Conservation (phyloP, 768 basidiomycete species). For the Leccinum boreale region DNA sequence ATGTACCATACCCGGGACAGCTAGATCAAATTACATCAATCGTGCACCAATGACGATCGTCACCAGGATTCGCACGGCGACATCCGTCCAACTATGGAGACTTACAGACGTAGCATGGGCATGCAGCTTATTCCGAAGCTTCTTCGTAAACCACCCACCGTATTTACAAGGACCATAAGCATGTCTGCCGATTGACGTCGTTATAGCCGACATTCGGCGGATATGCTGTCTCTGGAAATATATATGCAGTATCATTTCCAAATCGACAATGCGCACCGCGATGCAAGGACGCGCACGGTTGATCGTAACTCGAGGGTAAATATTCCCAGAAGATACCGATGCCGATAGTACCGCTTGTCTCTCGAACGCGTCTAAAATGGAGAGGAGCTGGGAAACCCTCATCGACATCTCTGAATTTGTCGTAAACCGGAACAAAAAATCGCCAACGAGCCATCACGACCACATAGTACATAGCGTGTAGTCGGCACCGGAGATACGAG, state of each 20-base stretch:
- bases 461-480: not conserved
- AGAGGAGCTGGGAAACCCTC: not conserved
- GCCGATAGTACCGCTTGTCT: not conserved
- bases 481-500: not conserved
- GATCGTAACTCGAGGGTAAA: not conserved
- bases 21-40: not conserved
- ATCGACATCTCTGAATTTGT: not conserved
- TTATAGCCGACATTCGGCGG: not conserved
- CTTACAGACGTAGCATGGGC: conserved; percentile 41
- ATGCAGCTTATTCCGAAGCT: not conserved
- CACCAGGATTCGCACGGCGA: not conserved
- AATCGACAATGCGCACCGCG: not conserved
- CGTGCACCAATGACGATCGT: not conserved
- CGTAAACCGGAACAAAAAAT: not conserved
- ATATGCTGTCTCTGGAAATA: not conserved
- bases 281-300: not conserved
- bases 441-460: not conserved
- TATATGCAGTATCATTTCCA: not conserved
- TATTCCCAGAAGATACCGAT: not conserved
- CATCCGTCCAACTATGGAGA: conserved; percentile 50
- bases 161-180: not conserved
- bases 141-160: not conserved
- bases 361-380: not conserved
- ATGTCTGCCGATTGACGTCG: not conserved
- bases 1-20: not conserved